Evolutionary conservation across 2,329 filamentous ascomycete genomes (phyloP).

Genomic region (Penicillium corylophilum): DNA sequence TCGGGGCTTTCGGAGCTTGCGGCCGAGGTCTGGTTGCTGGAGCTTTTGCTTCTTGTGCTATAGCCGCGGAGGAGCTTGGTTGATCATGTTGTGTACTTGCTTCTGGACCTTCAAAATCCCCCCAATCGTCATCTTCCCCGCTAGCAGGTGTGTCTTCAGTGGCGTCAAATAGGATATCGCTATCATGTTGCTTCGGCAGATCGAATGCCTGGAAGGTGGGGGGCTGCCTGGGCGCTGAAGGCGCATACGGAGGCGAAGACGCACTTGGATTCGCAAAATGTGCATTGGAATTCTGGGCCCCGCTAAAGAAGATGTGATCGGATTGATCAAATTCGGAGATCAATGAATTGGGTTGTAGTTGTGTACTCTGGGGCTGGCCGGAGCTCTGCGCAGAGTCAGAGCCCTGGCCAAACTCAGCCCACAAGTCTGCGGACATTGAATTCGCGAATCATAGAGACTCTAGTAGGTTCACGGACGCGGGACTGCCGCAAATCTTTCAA

Average conservation of each 20-base stretch:
- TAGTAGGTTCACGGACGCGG: not conserved
- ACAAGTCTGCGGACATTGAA: constrained; percentile 55
- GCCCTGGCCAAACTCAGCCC: constrained; percentile 50
- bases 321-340: constrained; percentile 24
- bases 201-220: constrained; percentile 12
- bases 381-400: constrained; percentile 19
- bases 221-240: constrained; percentile 4
- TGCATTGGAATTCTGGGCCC: not conserved
- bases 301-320: constrained; percentile 21
- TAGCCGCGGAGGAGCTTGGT: not conserved
- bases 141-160: constrained; percentile 27
- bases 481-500: not conserved
- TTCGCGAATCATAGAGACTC: constrained; percentile 3
- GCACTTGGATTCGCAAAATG: not conserved
- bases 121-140: constrained; percentile 45
- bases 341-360: constrained; percentile 18
- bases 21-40: not conserved
- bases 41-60: not conserved
- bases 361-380: constrained; percentile 8
- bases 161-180: constrained; percentile 66
- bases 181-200: constrained; percentile 25
- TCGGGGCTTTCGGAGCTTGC: not conserved
- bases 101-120: constrained; percentile 45
- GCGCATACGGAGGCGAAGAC: constrained; percentile 4
- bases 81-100: constrained; percentile 11